Base-by-base conservation (phyloP, 257 asterid species). In the Linaria vulgaris region DNA sequence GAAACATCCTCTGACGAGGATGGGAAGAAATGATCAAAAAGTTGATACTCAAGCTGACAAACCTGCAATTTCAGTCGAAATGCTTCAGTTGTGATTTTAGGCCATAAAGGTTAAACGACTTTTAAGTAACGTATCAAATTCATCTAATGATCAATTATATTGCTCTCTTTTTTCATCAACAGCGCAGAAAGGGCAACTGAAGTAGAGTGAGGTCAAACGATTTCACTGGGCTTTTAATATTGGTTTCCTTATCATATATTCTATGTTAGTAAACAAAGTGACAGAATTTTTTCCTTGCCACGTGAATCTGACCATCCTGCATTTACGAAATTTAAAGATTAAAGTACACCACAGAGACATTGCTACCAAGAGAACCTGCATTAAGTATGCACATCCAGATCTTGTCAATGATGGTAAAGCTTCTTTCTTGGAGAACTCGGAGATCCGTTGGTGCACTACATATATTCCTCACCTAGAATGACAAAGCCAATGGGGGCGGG, bases 341-440 rank as follows among this genome's bases (percentile, higher is more conserved):
- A 66, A 34, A 41, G 60, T 12, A 62, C 39, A 51, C 48, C 50
- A 44, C 55, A 19, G 47, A 20, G 55, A 63, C 60, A 48, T 17
- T 24, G 41, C 21, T 30, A 67, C 34, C 31, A 67, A 83, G 75
- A 59, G 48, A 73, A 94, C 99, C 96, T 94, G 99, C 87, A 94
- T 87, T 44, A 94, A 75, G 67, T 94, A 94, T 67, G 99, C 95
- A 84, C 95, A 94, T 56, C 99, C 97, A 74, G 96, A 94, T 88
- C 99, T 82, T 69, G 89, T 87, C 84, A 90, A 79, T 59, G 97
- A 90, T 4, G 96, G 84, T 76, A 94, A 70, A 55, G 85, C 86
- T 78, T 94, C 97, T 73, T 80, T 94, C 88, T 86, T 90, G 56
- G 97, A 56, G 77, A 81, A 87, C 62, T 90, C 99, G 49, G 95